These are phyloP conservation scores for Halophytophthora batemanensis DNA, from an alignment of 352 stramenopile genomes.

Conservation along the genomic window DNA sequence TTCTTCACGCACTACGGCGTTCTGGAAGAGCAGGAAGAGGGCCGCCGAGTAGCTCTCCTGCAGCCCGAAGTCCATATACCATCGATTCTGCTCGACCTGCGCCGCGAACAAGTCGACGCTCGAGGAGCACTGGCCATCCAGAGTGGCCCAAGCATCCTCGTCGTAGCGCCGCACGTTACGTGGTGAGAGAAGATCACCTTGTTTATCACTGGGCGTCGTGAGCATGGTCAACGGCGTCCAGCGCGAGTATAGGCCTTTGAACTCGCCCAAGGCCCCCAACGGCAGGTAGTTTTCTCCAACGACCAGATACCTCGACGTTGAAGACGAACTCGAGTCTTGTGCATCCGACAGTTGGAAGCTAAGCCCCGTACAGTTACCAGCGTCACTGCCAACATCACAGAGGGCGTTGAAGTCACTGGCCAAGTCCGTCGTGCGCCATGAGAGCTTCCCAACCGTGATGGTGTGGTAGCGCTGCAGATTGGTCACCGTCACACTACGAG, in stretches of 20 bases:
- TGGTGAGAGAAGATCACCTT: conserved; percentile 34
- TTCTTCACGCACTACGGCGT: conserved; percentile 34
- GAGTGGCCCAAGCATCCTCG: conserved; percentile 15
- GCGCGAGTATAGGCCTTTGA: conserved; percentile 35
- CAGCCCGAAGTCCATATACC: conserved; percentile 39
- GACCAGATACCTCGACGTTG: conserved; percentile 22
- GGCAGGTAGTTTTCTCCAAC: conserved; percentile 40
- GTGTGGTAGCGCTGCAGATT: conserved; percentile 46
- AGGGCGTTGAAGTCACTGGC: conserved; percentile 35
- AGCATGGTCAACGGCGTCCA: conserved; percentile 40
- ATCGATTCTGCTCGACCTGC: conserved; percentile 39
- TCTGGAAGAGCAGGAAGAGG: conserved; percentile 59
- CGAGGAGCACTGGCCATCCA: conserved; percentile 36
- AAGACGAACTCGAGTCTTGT: conserved; percentile 4
- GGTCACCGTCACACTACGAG: conserved; percentile 18
- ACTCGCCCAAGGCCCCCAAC: conserved; percentile 26
- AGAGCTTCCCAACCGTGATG: conserved; percentile 39
- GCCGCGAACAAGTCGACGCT: conserved; percentile 34
- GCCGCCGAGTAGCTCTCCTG: conserved; percentile 48
- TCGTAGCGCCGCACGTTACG: conserved; percentile 20
- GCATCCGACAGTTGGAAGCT: conserved; percentile 26
- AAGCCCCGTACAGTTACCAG: conserved; percentile 30
- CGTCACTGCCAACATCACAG: conserved; percentile 12
- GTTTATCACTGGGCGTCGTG: conserved; percentile 21
- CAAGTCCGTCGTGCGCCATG: conserved; percentile 36